Conservation (phyloP, 495 filamentous ascomycete genomes). For the Xylaria bambusicola region DNA sequence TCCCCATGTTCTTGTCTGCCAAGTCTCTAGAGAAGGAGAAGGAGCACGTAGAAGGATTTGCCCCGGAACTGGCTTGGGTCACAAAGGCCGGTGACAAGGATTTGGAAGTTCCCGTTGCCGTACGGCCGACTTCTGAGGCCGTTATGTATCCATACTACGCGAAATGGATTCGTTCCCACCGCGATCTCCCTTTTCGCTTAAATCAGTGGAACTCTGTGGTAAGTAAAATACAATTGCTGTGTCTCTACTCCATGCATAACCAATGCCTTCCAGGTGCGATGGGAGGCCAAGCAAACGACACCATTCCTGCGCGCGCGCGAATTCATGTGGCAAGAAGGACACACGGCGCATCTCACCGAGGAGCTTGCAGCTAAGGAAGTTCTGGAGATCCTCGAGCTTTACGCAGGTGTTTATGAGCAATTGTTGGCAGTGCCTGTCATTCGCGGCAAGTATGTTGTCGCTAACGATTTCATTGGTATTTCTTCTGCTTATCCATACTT, state of each 20-base stretch:
- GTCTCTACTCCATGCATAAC: not conserved
- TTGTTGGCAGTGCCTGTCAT: slow-evolving; percentile 93
- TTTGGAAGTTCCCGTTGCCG: slow-evolving; percentile 91
- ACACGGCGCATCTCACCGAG: slow-evolving; percentile 89
- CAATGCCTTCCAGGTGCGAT: slow-evolving; percentile 54
- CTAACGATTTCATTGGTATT: not conserved
- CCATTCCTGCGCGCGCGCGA: slow-evolving; percentile 92
- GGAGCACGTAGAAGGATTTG: slow-evolving; percentile 63
- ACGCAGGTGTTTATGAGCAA: slow-evolving; percentile 82
- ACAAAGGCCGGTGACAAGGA: slow-evolving; percentile 90
- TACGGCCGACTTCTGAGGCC: slow-evolving; percentile 82
- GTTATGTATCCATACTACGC: slow-evolving; percentile 96
- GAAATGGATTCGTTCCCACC: slow-evolving; percentile 92
- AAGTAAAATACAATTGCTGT: not conserved
- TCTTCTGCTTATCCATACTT: not conserved
- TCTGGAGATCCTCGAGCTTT: slow-evolving; percentile 87
- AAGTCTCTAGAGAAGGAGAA: slow-evolving; percentile 74
- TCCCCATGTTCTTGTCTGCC: slow-evolving; percentile 89
- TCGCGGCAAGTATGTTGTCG: slow-evolving; percentile 58
- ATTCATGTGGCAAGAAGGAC: slow-evolving; percentile 98
- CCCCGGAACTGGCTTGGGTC: slow-evolving; percentile 97
- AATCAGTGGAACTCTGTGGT: slow-evolving; percentile 98
- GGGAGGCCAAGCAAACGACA: slow-evolving; percentile 98
- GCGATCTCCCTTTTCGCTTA: slow-evolving; percentile 82
- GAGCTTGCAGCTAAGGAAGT: slow-evolving; percentile 80